These are phyloP conservation scores for Cystoisospora suis DNA, from an alignment of 169 alveolate genomes.

Conservation along the genomic window DNA sequence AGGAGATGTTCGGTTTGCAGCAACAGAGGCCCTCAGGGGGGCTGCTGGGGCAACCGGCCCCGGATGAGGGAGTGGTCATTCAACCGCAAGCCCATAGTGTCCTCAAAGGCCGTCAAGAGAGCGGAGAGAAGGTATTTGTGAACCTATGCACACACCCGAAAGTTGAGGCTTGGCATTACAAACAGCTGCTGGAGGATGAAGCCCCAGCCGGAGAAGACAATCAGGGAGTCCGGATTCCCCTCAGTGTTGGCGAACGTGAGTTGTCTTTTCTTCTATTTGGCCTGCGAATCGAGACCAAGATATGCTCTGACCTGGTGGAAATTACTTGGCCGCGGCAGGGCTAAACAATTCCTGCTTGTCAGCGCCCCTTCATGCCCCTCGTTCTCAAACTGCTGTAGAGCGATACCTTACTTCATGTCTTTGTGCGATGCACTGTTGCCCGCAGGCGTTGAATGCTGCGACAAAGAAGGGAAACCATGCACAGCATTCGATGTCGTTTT, in stretches of 20 bases:
- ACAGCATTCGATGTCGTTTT: constrained; percentile 52
- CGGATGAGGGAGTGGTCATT: constrained; percentile 11
- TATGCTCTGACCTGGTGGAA: no score
- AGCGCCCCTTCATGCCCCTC: no score
- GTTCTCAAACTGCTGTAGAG: no score
- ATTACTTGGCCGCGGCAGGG: no score
- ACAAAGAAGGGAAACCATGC: constrained; percentile 39
- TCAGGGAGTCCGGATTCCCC: constrained; percentile 53
- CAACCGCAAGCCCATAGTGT: constrained; percentile 36
- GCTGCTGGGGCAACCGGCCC: background rate
- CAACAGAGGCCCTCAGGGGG: constrained; percentile 19
- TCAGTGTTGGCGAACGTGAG: constrained; percentile 54
- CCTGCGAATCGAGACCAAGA: no score
- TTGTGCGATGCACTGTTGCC: background rate
- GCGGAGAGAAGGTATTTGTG: constrained; percentile 48
- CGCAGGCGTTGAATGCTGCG: constrained; percentile 44
- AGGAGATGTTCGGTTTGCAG: background rate
- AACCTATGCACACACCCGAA: constrained; percentile 42
- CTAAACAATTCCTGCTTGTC: no score
- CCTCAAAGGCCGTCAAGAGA: constrained; percentile 37
- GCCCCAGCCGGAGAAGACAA: background rate
- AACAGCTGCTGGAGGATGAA: background rate
- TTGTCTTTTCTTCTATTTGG: no score
- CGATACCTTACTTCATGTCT: no score
- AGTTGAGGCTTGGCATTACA: constrained; percentile 62